These are phyloP conservation scores for Bocquillonia castaneifolia DNA, from an alignment of 441 rosid genomes.

Conservation along the genomic window DNA sequence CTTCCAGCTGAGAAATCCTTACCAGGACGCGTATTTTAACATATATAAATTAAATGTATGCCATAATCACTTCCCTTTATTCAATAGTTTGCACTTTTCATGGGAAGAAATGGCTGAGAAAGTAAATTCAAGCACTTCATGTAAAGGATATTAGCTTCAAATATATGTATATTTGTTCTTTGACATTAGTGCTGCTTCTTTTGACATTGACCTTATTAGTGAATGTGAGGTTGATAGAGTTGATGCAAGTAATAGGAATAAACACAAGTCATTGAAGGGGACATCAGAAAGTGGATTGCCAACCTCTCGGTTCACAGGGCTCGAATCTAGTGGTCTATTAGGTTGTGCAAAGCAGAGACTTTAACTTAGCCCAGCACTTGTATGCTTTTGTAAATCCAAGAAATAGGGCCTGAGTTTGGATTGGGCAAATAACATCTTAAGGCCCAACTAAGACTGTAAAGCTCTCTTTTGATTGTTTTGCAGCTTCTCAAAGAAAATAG, in stretches of 20 bases:
- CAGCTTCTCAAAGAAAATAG: not conserved
- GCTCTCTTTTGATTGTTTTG: not conserved
- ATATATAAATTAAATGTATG: not conserved
- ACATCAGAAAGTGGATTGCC: too few species aligned
- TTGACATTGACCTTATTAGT: too few species aligned
- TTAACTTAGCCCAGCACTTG: too few species aligned
- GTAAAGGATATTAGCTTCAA: not conserved
- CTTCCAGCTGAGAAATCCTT: constrained; percentile 50
- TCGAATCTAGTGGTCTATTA: too few species aligned
- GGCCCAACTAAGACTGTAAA: not conserved
- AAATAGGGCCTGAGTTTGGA: not conserved
- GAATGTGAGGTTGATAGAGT: too few species aligned
- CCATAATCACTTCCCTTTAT: not conserved
- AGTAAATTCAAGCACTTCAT: not conserved
- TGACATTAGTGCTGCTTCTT: not conserved
- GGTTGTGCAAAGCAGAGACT: too few species aligned
- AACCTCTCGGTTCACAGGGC: too few species aligned
- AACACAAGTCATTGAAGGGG: too few species aligned
- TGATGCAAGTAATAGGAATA: too few species aligned
- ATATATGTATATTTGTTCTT: not conserved
- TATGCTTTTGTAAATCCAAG: too few species aligned
- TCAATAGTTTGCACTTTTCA: not conserved
- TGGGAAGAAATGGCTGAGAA: not conserved
- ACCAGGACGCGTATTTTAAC: constrained; percentile 37
- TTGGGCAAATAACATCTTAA: not conserved